Conservation (phyloP, 805 yeast genomes). For the Kluyveromyces starmeri region DNA sequence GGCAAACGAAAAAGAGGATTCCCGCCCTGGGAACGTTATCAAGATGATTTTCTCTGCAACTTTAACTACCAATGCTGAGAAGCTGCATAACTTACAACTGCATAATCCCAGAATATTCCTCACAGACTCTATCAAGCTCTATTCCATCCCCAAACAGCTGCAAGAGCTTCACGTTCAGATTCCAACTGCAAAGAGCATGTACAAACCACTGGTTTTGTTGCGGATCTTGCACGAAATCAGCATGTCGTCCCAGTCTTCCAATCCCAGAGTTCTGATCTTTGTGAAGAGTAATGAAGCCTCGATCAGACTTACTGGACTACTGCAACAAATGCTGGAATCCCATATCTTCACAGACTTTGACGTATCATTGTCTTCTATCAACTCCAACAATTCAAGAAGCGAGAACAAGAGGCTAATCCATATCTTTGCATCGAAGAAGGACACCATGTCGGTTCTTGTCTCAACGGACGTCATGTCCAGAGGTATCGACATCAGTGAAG, state of each 20-base stretch:
- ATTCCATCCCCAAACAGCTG: conserved; percentile 49
- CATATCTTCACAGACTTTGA: conserved; percentile 1
- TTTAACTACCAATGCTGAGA: conserved; percentile 85
- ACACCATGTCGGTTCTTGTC: conserved; percentile 36
- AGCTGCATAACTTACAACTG: conserved; percentile 62
- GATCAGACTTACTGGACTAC: conserved; percentile 60
- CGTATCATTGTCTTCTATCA: conserved; percentile 38
- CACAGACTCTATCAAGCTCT: conserved; percentile 59
- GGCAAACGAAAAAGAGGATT: conserved; percentile 29
- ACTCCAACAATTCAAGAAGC: conserved; percentile 45
- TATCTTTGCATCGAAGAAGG: conserved; percentile 46
- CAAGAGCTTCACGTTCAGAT: conserved; percentile 34
- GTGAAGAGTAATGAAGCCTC: conserved; percentile 64
- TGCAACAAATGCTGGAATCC: conserved; percentile 14
- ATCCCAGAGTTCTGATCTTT: conserved; percentile 20
- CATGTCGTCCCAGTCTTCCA: background rate
- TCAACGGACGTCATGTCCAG: conserved; percentile 94
- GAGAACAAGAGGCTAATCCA: conserved; percentile 50
- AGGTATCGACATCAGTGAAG: conserved; percentile 74
- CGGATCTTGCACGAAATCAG: conserved; percentile 35
- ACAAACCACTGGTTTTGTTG: conserved; percentile 69
- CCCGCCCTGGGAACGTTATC: conserved; percentile 35
- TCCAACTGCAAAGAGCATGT: conserved; percentile 33
- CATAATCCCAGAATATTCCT: conserved; percentile 58
- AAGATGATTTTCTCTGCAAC: conserved; percentile 88